A percentile compares a stretch with the other conserved stretches of the same genome.
phyloP scores from a whole-genome alignment of 768 basidiomycete genomes.

The Lentinula aciculospora region DNA sequence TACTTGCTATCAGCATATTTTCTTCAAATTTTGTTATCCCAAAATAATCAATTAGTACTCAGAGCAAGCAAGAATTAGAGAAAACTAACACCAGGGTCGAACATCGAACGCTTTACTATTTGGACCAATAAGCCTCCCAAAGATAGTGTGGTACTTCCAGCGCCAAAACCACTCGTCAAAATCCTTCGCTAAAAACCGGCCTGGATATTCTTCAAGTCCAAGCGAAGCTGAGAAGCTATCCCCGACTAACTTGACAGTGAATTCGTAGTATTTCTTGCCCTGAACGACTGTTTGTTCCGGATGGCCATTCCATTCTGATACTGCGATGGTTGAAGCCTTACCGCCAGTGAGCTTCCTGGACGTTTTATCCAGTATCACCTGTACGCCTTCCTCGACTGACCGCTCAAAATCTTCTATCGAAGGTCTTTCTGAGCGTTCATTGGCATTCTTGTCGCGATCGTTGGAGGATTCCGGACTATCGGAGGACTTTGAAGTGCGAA shows the following conservation, averaged over 20 bases:
- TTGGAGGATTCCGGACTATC: no score
- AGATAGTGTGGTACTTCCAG: background rate
- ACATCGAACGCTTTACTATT: no score
- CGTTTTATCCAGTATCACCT: background rate
- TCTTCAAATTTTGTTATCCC: no score
- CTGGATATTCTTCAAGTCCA: background rate
- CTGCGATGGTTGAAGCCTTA: background rate
- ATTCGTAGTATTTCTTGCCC: background rate
- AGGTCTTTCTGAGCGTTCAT: no score
- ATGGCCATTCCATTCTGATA: background rate
- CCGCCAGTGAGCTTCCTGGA: background rate
- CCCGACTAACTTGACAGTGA: background rate
- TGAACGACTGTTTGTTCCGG: background rate
- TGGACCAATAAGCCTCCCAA: background rate
- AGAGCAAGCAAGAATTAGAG: no score
- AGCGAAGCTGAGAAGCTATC: background rate
- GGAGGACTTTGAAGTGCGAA: no score
- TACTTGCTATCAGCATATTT: no score
- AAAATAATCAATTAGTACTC: no score
- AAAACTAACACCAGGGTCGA: no score
- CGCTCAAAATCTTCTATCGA: no score
- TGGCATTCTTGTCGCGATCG: no score
- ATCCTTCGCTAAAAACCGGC: background rate
- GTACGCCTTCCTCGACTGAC: background rate
- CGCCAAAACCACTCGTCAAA: background rate